Conservation (phyloP, 2,329 filamentous ascomycete genomes). For the Nigrograna mackinnonii region DNA sequence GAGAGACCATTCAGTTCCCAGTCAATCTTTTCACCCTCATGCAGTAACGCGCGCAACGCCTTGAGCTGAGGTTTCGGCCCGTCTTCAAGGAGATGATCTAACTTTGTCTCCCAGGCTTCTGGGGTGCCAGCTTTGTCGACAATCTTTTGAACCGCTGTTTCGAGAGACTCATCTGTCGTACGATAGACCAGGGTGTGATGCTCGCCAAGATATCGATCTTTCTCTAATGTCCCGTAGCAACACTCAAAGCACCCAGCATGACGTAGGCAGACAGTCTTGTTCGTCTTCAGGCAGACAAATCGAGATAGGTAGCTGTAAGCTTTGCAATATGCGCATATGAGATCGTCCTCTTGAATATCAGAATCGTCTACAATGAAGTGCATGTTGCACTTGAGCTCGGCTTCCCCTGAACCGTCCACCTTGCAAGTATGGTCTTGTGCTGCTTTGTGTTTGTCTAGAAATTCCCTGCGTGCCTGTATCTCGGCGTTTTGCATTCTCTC, state of each 20-base stretch:
- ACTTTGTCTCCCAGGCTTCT: constrained; percentile 88
- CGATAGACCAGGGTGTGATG: constrained; percentile 79
- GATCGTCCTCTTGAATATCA: constrained; percentile 86
- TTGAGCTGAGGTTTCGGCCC: constrained; percentile 85
- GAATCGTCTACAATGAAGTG: constrained; percentile 54
- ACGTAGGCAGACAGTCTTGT: constrained; percentile 79
- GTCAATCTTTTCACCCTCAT: constrained; percentile 95
- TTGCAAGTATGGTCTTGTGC: constrained; percentile 33
- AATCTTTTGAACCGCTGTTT: constrained; percentile 71
- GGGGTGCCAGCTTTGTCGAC: constrained; percentile 84
- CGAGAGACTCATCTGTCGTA: constrained; percentile 72
- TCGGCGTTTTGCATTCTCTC: constrained; percentile 79
- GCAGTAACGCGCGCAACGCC: constrained; percentile 77
- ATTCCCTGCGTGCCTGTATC: constrained; percentile 66
- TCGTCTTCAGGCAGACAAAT: constrained; percentile 80
- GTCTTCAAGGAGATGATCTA: constrained; percentile 81
- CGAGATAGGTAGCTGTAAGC: constrained; percentile 88
- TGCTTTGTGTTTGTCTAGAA: constrained; percentile 68
- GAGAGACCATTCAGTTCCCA: constrained; percentile 83
- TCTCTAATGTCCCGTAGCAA: constrained; percentile 66
- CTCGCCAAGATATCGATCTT: constrained; percentile 64
- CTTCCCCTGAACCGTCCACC: constrained; percentile 57
- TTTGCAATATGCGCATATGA: constrained; percentile 91
- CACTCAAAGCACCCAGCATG: constrained; percentile 83
- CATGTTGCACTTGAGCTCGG: constrained; percentile 28